Conservation (phyloP, 1,139 yeast species). For the Nakaseomyces glabratus region DNA sequence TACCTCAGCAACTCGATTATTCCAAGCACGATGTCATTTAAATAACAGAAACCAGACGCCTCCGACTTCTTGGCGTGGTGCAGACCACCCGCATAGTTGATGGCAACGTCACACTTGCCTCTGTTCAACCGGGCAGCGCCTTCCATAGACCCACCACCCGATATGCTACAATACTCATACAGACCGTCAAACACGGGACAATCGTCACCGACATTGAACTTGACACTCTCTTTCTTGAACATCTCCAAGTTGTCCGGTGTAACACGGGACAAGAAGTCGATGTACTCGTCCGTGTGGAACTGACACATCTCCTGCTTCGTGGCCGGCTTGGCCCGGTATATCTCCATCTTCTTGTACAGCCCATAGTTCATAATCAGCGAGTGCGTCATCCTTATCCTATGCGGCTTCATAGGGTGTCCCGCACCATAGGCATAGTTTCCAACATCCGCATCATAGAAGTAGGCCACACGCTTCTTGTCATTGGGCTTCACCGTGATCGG, state of each 20-base stretch:
- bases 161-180: slow-evolving; percentile 87
- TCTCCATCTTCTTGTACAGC: slow-evolving; percentile 92
- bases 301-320: slow-evolving; percentile 98
- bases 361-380: slow-evolving; percentile 96
- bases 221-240: slow-evolving; percentile 86
- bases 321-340: slow-evolving; percentile 93
- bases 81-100: slow-evolving; percentile 94
- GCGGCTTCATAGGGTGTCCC: slow-evolving; percentile 98
- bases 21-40: slow-evolving; percentile 87
- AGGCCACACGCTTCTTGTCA: slow-evolving; percentile 55
- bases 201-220: slow-evolving; percentile 95
- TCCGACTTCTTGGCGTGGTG: slow-evolving; percentile 96
- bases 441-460: slow-evolving; percentile 73
- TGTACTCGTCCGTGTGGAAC: slow-evolving; percentile 94
- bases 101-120: slow-evolving; percentile 92
- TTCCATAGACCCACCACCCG: slow-evolving; percentile 96
- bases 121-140: slow-evolving; percentile 90
- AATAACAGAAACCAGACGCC: slow-evolving; percentile 93
- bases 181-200: slow-evolving; percentile 96
- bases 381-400: slow-evolving; percentile 97
- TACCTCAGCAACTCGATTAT: slow-evolving; percentile 73
- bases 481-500: slow-evolving; percentile 47
- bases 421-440: slow-evolving; percentile 98
- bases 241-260: slow-evolving; percentile 90
- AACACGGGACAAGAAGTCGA: slow-evolving; percentile 85